Conservation (phyloP, 208 protist genomes). For the Eutreptiella sp. region DNA sequence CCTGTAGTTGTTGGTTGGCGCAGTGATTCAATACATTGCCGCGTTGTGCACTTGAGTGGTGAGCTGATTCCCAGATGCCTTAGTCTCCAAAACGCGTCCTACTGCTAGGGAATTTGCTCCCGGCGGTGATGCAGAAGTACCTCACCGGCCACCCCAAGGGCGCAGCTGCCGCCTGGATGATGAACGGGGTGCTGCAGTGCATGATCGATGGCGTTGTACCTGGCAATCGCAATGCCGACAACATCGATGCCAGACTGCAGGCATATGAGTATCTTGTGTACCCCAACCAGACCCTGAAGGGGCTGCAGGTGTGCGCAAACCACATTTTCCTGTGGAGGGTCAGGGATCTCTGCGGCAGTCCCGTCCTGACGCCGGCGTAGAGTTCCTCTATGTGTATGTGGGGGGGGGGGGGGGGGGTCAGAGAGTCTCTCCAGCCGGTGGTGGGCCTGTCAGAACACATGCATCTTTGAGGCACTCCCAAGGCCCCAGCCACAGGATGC, state of each 20-base stretch:
- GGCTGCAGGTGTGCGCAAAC: background rate
- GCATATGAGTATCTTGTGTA: constrained; percentile 45
- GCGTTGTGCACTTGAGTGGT: too few species aligned
- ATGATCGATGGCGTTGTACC: constrained; percentile 44
- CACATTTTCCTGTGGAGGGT: background rate
- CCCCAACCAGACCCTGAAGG: constrained; percentile 36
- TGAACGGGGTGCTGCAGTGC: constrained; percentile 54
- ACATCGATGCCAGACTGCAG: constrained; percentile 41
- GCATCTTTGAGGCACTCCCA: too few species aligned
- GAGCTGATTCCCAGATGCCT: too few species aligned
- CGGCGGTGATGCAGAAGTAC: constrained; percentile 55
- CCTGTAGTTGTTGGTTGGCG: too few species aligned
- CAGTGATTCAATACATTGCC: too few species aligned
- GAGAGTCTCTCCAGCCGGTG: too few species aligned
- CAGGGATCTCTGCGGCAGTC: background rate
- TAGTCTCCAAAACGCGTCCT: too few species aligned
- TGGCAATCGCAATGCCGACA: constrained; percentile 64
- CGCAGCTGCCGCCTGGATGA: constrained; percentile 59
- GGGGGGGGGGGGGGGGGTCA: too few species aligned
- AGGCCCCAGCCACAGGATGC: too few species aligned
- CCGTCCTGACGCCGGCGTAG: too few species aligned
- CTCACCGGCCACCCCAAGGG: constrained; percentile 63
- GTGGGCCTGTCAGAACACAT: too few species aligned
- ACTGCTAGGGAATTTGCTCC: constrained; percentile 52
- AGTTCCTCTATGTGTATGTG: too few species aligned